Base-by-base conservation (phyloP, 139 green algal genomes). In the Chlorella sp. region DNA sequence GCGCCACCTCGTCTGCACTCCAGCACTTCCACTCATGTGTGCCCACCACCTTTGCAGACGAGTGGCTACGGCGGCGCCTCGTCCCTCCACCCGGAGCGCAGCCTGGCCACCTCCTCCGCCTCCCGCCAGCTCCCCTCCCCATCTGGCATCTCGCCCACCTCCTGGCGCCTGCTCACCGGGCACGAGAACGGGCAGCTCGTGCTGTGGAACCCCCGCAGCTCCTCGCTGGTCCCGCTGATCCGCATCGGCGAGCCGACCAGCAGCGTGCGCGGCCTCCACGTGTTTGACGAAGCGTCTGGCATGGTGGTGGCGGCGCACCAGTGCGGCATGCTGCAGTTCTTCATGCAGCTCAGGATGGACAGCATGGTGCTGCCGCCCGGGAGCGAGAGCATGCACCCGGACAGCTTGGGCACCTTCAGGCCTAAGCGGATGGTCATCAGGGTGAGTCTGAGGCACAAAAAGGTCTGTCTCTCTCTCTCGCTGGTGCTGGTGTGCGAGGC, bases 161-260 rank as follows among this genome's bases (percentile, higher is more conserved):
- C 49, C 23, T 88, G 83, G 79, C 73, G 75, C 10, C 65, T 85
- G 49, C 65, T 85, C 1, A 86, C 79, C 5, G 83, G 83, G 10
- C 83, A 88, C 34, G 79, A 86, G 0, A 85, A 83, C 51, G 83
- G 83, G 2, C 83, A 88, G 77, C 27, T 88, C 61, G 68, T 88
- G 49, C 26, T 88, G 33, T 88, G 83, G 83, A 49, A 80, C 35
- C 78, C 73, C 0, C 62, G 32, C 26, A 31, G 34, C 35, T 49
- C 63, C 5, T 1, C 1, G 3, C 77, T 83, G 31, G 31, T 35
- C 17, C 82, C 82, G 20, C 31, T 87, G 62, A 33, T 84, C 35
- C 71, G 67, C 17, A 77, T 87, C 23, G 78, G 78, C 5, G 78
- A 84, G 27, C 36, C 73, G 1, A 5, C 17, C 32, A 75, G 59